phyloP scores from a whole-genome alignment of 495 filamentous ascomycete genomes.

The Usnea hakonensis region DNA sequence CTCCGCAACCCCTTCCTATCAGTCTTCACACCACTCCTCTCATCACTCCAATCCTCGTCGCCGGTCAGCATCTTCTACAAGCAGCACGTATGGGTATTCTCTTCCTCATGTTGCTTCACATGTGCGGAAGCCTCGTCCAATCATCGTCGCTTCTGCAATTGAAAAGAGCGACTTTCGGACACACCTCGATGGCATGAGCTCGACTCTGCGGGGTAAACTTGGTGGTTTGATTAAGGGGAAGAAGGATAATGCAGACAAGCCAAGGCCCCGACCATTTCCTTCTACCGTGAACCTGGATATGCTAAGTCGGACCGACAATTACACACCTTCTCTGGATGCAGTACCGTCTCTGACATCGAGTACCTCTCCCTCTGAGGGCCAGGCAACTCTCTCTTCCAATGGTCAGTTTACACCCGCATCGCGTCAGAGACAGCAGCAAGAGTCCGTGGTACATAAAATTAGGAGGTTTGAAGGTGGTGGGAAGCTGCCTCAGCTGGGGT shows the following conservation, averaged over 20 bases:
- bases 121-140: conserved; percentile 27
- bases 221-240: conserved; percentile 23
- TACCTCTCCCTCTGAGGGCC: conserved; percentile 23
- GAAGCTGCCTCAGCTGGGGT: conserved; percentile 27
- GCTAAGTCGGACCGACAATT: conserved; percentile 21
- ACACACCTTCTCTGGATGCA: conserved; percentile 25
- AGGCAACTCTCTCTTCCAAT: conserved; percentile 13
- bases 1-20: conserved; percentile 23
- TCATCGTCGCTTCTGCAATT: conserved; percentile 27
- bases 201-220: conserved; percentile 25
- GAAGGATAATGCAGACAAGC: conserved; percentile 17
- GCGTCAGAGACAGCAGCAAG: conserved; percentile 22
- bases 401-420: conserved; percentile 10
- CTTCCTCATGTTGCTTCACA: conserved; percentile 19
- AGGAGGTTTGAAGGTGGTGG: conserved; percentile 27
- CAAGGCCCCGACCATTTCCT: conserved; percentile 13
- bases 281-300: conserved; percentile 22
- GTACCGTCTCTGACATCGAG: conserved; percentile 26
- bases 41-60: conserved; percentile 21
- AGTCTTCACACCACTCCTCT: conserved; percentile 16
- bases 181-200: conserved; percentile 29
- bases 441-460: conserved; percentile 26
- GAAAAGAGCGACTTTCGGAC: conserved; percentile 28
- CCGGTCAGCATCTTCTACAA: conserved; percentile 23
- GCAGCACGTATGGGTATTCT: conserved; percentile 26